Evolutionary conservation across 352 stramenopile genomes (phyloP).

Genomic region (Pythium pyrilobum): DNA sequence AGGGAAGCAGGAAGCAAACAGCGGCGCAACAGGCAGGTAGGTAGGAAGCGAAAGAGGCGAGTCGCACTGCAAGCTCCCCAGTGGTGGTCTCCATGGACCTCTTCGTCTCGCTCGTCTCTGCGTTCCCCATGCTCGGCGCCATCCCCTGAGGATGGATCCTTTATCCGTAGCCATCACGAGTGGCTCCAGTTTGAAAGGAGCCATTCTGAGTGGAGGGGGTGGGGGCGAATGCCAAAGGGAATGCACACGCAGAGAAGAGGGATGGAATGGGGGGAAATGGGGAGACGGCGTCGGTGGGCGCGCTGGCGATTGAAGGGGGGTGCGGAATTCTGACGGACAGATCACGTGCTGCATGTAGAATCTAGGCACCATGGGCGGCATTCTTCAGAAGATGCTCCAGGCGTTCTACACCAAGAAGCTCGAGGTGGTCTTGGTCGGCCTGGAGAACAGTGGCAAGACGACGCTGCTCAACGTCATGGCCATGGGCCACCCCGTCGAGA

Average conservation of each 20-base stretch:
- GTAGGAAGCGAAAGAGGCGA: neutral
- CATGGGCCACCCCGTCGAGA: conserved; percentile 94
- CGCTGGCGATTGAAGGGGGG: too few species aligned
- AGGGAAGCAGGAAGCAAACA: neutral
- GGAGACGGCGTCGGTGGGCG: neutral
- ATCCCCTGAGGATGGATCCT: too few species aligned
- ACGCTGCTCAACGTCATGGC: conserved; percentile 95
- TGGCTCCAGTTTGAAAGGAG: too few species aligned
- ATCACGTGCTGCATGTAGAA: neutral
- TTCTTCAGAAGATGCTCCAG: conserved; percentile 93
- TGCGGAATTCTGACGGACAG: conserved; percentile 4
- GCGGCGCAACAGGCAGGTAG: neutral
- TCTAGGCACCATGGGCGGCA: conserved; percentile 79
- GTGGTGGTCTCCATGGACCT: too few species aligned
- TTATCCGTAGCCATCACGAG: too few species aligned
- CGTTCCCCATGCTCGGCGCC: too few species aligned
- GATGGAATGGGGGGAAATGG: neutral
- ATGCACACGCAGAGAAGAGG: neutral
- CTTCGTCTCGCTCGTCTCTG: too few species aligned
- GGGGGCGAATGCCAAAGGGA: too few species aligned
- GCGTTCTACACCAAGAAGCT: conserved; percentile 98
- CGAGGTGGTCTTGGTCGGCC: conserved; percentile 95
- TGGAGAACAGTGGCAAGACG: conserved; percentile 97
- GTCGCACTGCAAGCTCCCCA: too few species aligned
- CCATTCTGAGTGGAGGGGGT: too few species aligned